phyloP scores from a whole-genome alignment of 2,329 filamentous ascomycete species.

The Apiospora sp. region DNA sequence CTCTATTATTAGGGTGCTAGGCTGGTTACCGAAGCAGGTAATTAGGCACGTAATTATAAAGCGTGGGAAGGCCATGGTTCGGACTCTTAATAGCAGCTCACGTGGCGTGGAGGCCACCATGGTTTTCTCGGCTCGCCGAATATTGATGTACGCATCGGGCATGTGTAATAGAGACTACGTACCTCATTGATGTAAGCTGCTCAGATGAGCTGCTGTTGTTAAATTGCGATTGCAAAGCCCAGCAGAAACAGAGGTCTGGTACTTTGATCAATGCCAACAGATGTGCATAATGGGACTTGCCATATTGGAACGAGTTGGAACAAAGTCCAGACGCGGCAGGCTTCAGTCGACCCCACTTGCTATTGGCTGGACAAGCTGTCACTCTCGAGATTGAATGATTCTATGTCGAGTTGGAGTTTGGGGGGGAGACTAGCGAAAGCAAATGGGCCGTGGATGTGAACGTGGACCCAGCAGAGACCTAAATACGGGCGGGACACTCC shows the following conservation, averaged over 20 bases:
- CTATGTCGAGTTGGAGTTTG: neutral
- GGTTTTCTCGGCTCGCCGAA: too few relatives aligned
- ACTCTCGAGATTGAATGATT: conserved; percentile 10
- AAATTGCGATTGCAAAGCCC: neutral
- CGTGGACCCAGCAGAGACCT: conserved; percentile 19
- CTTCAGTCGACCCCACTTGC: conserved; percentile 20
- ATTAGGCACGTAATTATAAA: neutral
- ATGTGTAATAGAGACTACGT: too few relatives aligned
- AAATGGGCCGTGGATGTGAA: conserved; percentile 14
- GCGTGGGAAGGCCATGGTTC: too few relatives aligned
- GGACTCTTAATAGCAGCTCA: too few relatives aligned
- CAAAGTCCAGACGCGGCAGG: conserved; percentile 19
- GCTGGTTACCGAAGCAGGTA: neutral
- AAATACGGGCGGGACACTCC: conserved; percentile 19
- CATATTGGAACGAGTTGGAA: conserved; percentile 20
- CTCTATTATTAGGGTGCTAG: neutral
- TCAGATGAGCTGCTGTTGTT: neutral
- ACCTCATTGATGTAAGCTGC: too few relatives aligned
- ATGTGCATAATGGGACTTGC: conserved; percentile 4
- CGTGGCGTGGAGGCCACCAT: too few relatives aligned
- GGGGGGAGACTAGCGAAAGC: conserved; percentile 20
- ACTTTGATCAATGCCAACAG: neutral
- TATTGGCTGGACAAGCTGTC: conserved; percentile 21
- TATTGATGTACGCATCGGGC: too few relatives aligned
- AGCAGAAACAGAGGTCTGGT: neutral